phyloP scores from a whole-genome alignment of 257 asterid species.

The Leonotis leonurus region DNA sequence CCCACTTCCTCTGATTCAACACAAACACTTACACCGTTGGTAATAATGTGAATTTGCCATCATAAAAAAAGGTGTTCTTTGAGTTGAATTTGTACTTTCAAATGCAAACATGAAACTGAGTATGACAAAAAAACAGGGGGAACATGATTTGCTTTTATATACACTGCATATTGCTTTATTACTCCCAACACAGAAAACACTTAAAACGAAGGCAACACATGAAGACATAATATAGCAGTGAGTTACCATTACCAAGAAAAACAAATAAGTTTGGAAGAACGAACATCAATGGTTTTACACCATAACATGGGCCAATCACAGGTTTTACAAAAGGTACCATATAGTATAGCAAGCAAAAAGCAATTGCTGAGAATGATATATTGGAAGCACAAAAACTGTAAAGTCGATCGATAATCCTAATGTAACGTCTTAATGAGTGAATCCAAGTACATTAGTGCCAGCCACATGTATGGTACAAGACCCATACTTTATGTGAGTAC shows the following conservation, averaged over 20 bases:
- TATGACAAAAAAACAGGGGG: too few relatives aligned
- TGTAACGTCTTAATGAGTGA: constrained; percentile 4
- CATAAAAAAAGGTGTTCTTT: too few relatives aligned
- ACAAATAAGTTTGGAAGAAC: background rate
- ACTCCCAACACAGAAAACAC: background rate
- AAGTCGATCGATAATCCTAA: constrained; percentile 8
- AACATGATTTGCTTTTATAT: too few relatives aligned
- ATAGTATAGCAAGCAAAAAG: constrained; percentile 15
- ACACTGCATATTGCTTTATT: background rate
- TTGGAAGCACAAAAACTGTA: background rate
- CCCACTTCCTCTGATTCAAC: background rate
- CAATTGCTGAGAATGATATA: background rate
- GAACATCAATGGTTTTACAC: background rate
- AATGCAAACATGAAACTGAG: too few relatives aligned
- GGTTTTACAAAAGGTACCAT: constrained; percentile 16
- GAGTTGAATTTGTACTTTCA: too few relatives aligned
- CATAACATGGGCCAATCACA: background rate
- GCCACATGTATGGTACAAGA: constrained; percentile 15
- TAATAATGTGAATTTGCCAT: too few relatives aligned
- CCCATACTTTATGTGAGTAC: constrained; percentile 16
- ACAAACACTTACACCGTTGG: too few relatives aligned
- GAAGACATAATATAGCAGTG: too few relatives aligned
- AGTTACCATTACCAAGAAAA: background rate
- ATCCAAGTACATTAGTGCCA: constrained; percentile 15
- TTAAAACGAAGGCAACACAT: background rate